phyloP scores from a whole-genome alignment of 106 monocot genomes.

The Allium sativum region DNA sequence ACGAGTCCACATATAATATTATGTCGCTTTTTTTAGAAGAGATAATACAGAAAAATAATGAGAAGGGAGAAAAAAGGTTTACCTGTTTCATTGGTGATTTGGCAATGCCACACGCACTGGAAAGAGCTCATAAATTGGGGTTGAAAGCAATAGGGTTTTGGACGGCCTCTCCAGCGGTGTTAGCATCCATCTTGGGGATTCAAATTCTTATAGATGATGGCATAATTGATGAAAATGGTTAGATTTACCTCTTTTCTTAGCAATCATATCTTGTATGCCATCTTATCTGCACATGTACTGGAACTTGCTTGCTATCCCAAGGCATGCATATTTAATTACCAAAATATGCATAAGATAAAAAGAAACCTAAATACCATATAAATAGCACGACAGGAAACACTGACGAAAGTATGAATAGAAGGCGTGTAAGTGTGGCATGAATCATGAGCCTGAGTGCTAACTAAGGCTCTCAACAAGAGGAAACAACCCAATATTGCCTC shows the following conservation, averaged over 20 bases:
- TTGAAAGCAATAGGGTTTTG: slow-evolving; percentile 11
- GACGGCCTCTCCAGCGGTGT: slow-evolving; percentile 4
- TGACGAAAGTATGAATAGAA: too few species aligned
- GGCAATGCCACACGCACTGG: slow-evolving; percentile 15
- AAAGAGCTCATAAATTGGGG: slow-evolving; percentile 15
- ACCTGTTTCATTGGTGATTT: slow-evolving; percentile 21
- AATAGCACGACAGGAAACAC: background rate
- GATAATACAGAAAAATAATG: slow-evolving; percentile 8
- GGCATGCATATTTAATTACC: background rate
- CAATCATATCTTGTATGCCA: too few species aligned
- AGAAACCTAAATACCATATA: background rate
- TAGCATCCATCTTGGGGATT: background rate
- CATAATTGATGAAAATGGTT: background rate
- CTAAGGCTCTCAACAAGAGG: too few species aligned
- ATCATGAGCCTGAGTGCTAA: too few species aligned
- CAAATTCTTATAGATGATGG: slow-evolving; percentile 1
- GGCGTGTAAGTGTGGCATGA: too few species aligned
- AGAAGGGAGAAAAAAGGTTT: slow-evolving; percentile 6
- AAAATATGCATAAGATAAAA: background rate
- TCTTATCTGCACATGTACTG: too few species aligned
- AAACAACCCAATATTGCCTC: too few species aligned
- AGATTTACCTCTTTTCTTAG: background rate
- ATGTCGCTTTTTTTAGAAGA: slow-evolving; percentile 13
- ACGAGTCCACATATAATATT: background rate
- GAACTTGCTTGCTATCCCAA: too few species aligned